These are phyloP conservation scores for Daedaleopsis sinensis DNA, from an alignment of 768 basidiomycete species.

Conservation along the genomic window DNA sequence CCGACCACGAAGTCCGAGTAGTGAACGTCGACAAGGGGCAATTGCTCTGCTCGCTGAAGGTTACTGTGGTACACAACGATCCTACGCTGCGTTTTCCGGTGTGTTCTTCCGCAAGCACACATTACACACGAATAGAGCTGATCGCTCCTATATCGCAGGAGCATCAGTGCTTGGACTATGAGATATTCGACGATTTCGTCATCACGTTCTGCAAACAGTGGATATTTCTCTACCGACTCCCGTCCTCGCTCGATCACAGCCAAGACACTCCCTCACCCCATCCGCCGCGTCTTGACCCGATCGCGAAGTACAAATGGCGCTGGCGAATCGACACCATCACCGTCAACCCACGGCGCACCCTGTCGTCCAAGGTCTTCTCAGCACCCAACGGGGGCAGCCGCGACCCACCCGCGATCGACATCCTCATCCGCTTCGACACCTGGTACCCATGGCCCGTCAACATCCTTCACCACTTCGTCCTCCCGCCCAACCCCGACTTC, in stretches of 20 bases:
- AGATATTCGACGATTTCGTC: conserved; percentile 46
- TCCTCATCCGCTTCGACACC: conserved; percentile 63
- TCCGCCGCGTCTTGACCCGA: conserved; percentile 41
- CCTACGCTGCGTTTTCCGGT: conserved; percentile 16
- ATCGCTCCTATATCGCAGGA: conserved; percentile 30
- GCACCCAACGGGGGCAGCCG: background rate
- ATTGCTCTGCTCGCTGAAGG: conserved; percentile 6
- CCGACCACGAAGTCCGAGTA: conserved; percentile 16
- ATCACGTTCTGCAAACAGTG: conserved; percentile 45
- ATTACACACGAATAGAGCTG: background rate
- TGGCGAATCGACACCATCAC: conserved; percentile 60
- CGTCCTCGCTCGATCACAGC: conserved; percentile 28
- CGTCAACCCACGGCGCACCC: conserved; percentile 37
- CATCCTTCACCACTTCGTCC: conserved; percentile 61
- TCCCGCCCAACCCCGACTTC: conserved; percentile 47
- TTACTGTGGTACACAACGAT: conserved; percentile 12
- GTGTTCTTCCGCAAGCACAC: background rate
- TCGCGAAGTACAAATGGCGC: conserved; percentile 51
- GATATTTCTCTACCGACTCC: conserved; percentile 33
- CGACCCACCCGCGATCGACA: conserved; percentile 41
- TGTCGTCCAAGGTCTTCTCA: background rate
- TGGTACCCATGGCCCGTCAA: conserved; percentile 72
- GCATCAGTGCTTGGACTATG: conserved; percentile 42
- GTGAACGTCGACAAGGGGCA: conserved; percentile 14
- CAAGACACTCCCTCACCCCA: background rate